phyloP scores from a whole-genome alignment of 176 grass and related monocot species.

The Zizania latifolia region DNA sequence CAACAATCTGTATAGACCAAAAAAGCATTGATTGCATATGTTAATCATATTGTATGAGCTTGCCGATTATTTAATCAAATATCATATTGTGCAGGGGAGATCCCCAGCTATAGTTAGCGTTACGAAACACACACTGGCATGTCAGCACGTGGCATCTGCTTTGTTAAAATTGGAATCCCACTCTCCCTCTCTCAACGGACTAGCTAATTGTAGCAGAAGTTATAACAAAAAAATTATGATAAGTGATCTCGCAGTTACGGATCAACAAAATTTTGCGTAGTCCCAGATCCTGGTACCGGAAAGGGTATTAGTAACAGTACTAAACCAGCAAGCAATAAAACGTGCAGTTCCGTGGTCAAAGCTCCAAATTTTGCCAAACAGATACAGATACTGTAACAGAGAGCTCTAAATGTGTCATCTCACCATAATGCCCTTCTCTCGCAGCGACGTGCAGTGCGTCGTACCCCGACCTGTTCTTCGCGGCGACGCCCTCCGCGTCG shows the following conservation, averaged over 20 bases:
- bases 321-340: constrained; percentile 7
- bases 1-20: not conserved
- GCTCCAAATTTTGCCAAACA: not conserved
- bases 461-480: too few relatives aligned
- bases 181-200: not conserved
- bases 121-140: not conserved
- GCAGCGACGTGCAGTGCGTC: too few relatives aligned
- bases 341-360: not conserved
- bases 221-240: not conserved
- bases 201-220: not conserved
- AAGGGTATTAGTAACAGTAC: not conserved
- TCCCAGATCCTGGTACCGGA: constrained; percentile 1
- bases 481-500: too few relatives aligned
- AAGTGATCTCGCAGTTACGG: not conserved
- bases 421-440: too few relatives aligned
- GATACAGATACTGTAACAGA: not conserved
- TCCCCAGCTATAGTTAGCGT: not conserved
- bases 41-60: not conserved
- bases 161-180: not conserved
- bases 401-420: too few relatives aligned
- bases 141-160: too few relatives aligned
- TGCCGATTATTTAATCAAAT: not conserved
- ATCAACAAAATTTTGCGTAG: not conserved
- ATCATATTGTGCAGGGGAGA: not conserved
- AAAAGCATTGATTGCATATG: not conserved